Evolutionary conservation across 495 filamentous ascomycete species (phyloP).

Genomic region (Aspergillus coremiiformis): DNA sequence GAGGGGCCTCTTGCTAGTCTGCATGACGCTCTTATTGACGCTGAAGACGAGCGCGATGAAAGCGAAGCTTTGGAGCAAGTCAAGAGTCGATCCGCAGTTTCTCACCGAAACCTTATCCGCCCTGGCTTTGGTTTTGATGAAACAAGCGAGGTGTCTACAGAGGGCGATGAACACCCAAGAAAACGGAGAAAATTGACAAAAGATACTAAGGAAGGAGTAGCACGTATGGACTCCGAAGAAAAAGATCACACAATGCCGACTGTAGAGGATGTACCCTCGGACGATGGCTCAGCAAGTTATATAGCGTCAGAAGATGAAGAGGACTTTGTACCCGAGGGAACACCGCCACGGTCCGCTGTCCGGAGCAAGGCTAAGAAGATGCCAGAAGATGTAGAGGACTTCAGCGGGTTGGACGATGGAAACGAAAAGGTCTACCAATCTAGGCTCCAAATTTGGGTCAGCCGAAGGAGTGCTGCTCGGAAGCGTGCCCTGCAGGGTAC

Average conservation of each 20-base stretch:
- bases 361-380: conserved; percentile 32
- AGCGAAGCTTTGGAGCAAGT: conserved; percentile 43
- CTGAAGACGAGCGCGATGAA: conserved; percentile 60
- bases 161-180: conserved; percentile 18
- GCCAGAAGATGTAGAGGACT: conserved; percentile 52
- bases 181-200: conserved; percentile 38
- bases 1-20: conserved; percentile 54
- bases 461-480: conserved; percentile 59
- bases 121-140: conserved; percentile 67
- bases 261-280: conserved; percentile 39
- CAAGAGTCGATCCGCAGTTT: conserved; percentile 44
- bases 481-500: conserved; percentile 28
- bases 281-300: conserved; percentile 38
- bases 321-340: conserved; percentile 24
- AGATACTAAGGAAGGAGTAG: conserved; percentile 1
- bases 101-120: conserved; percentile 71
- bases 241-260: conserved; percentile 22
- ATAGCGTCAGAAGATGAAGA: conserved; percentile 34
- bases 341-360: conserved; percentile 25
- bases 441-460: conserved; percentile 69
- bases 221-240: conserved; percentile 1
- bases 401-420: conserved; percentile 80
- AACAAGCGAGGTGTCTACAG: conserved; percentile 21
- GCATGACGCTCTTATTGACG: conserved; percentile 65
- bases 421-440: conserved; percentile 76